Conservation (phyloP, 768 basidiomycete species). For the Pleurotus cornucopiae region DNA sequence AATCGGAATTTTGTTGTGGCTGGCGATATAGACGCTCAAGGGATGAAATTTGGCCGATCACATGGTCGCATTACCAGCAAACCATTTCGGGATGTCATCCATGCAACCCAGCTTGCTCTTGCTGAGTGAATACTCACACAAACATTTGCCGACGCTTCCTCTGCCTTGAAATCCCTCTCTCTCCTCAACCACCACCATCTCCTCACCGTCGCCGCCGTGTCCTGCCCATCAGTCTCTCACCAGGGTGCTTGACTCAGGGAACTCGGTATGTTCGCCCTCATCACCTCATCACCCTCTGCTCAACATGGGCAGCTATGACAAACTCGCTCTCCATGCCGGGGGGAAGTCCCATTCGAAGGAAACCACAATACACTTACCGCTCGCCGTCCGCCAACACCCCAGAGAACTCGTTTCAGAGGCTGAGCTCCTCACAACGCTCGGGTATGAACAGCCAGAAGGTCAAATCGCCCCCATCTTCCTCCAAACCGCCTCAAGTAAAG, state of each 20-base stretch:
- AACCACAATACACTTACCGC: constrained; percentile 54
- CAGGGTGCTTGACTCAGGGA: too few species aligned
- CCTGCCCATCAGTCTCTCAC: too few species aligned
- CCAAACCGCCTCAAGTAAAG: background rate
- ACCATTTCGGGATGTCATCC: constrained; percentile 8
- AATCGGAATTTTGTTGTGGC: background rate
- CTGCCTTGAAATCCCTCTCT: background rate
- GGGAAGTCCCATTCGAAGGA: constrained; percentile 39
- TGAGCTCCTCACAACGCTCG: background rate
- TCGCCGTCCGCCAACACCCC: constrained; percentile 37
- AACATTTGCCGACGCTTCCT: background rate
- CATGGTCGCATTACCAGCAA: constrained; percentile 8
- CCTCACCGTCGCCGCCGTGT: background rate
- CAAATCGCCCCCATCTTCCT: background rate
- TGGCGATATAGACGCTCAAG: background rate
- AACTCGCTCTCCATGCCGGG: constrained; percentile 1
- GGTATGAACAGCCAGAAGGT: background rate
- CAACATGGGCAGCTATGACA: too few species aligned
- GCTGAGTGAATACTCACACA: background rate
- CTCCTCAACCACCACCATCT: background rate
- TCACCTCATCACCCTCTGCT: too few species aligned
- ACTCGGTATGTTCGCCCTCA: too few species aligned
- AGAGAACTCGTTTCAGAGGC: constrained; percentile 3
- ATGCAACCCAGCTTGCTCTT: constrained; percentile 4
- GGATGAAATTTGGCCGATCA: constrained; percentile 5